These are phyloP conservation scores for Digitaria exilis DNA, from an alignment of 202 grass and related monocot species.

Conservation along the genomic window DNA sequence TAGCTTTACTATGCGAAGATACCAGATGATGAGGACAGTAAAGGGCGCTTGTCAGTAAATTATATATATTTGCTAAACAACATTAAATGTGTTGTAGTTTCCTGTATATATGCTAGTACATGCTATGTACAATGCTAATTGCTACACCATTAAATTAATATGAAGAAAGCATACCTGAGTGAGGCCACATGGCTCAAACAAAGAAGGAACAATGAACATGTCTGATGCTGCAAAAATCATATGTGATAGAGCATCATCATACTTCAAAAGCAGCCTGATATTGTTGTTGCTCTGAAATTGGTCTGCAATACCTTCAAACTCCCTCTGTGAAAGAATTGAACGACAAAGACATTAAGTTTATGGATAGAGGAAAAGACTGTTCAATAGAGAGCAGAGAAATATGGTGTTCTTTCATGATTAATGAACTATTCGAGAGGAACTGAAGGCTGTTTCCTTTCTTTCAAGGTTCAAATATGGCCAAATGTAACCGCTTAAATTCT, in stretches of 20 bases:
- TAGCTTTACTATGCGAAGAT: conserved; percentile 5
- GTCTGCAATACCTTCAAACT: conserved; percentile 86
- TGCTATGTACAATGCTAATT: background rate
- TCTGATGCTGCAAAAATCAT: conserved; percentile 95
- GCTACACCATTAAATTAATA: background rate
- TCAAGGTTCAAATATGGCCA: conserved; percentile 12
- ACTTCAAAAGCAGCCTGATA: conserved; percentile 79
- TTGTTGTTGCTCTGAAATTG: conserved; percentile 74
- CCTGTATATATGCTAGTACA: background rate
- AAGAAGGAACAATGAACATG: conserved; percentile 96
- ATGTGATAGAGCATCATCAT: conserved; percentile 89
- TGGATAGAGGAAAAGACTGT: background rate
- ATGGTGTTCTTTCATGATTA: conserved; percentile 1
- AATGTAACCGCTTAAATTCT: background rate
- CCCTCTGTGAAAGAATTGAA: conserved; percentile 59
- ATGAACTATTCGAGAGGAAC: conserved; percentile 18
- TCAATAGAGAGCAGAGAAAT: background rate
- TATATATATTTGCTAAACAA: background rate
- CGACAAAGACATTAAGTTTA: conserved; percentile 19
- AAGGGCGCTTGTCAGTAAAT: conserved; percentile 1
- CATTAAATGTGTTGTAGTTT: background rate
- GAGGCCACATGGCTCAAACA: conserved; percentile 98
- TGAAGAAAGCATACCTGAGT: conserved; percentile 73
- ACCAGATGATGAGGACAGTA: background rate
- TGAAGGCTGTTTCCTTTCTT: background rate